Percentiles rank a stretch among this genome's conserved stretches.
Evolutionary conservation across 108 stramenopile species (phyloP).

Genomic region (Epithemia pelagica): DNA sequence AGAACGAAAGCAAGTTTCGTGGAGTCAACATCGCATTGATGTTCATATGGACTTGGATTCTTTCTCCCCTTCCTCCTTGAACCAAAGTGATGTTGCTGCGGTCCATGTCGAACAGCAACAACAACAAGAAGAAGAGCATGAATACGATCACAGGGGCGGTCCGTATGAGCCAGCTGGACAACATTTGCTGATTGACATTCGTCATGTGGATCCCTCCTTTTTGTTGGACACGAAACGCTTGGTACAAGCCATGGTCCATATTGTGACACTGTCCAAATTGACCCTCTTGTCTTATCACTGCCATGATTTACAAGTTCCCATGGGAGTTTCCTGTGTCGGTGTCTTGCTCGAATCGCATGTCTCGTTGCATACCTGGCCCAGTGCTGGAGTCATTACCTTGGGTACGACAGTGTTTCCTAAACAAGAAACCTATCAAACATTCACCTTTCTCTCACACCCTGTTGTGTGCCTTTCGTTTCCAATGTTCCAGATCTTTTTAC

Average conservation of each 20-base stretch:
- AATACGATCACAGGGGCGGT: background rate
- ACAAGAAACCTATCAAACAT: background rate
- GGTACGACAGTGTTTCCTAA: conserved; percentile 16
- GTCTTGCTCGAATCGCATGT: conserved; percentile 71
- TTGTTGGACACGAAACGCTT: conserved; percentile 53
- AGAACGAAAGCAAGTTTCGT: no score
- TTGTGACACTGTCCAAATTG: conserved; percentile 44
- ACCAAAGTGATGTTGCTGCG: no score
- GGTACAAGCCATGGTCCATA: conserved; percentile 58
- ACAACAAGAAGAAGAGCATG: background rate
- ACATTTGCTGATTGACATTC: conserved; percentile 67
- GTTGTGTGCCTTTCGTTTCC: background rate
- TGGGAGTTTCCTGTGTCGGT: conserved; percentile 64
- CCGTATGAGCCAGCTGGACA: conserved; percentile 53
- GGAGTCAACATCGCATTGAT: no score
- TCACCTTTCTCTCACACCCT: conserved; percentile 28
- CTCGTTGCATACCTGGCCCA: conserved; percentile 74
- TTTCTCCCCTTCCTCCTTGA: no score
- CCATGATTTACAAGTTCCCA: conserved; percentile 49
- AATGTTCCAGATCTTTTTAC: conserved; percentile 45
- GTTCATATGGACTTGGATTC: no score
- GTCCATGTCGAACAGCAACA: no score
- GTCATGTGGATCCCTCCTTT: conserved; percentile 46
- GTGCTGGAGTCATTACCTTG: conserved; percentile 58
- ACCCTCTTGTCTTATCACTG: conserved; percentile 74